These are phyloP conservation scores for Kockiozyma suomiensis DNA, from an alignment of 805 yeast species.

Conservation along the genomic window DNA sequence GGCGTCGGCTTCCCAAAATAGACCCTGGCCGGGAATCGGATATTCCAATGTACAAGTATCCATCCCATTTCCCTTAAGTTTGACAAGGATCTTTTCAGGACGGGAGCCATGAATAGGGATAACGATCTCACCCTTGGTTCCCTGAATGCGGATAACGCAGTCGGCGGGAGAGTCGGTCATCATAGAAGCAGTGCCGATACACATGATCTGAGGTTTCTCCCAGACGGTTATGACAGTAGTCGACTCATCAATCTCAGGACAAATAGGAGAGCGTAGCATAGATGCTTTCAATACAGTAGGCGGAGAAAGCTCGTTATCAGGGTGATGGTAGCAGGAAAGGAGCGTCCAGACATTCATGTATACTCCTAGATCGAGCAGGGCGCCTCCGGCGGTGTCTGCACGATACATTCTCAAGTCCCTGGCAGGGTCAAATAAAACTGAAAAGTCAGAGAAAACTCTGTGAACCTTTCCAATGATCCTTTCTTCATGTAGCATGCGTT, in stretches of 20 bases:
- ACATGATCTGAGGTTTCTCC: conserved; percentile 13
- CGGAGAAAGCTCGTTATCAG: conserved; percentile 5
- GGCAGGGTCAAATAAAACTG: conserved; percentile 39
- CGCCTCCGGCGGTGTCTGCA: conserved; percentile 59
- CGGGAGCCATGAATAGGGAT: conserved; percentile 21
- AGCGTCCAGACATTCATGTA: conserved; percentile 51
- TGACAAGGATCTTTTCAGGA: conserved; percentile 17
- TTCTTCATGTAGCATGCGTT: conserved; percentile 46
- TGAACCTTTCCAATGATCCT: conserved; percentile 51
- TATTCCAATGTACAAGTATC: background rate
- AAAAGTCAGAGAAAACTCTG: conserved; percentile 51
- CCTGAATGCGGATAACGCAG: conserved; percentile 25
- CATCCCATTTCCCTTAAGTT: conserved; percentile 1
- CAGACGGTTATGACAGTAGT: conserved; percentile 18
- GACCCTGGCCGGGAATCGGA: conserved; percentile 46
- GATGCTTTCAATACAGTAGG: conserved; percentile 15
- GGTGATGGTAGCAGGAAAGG: conserved; percentile 29
- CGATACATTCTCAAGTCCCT: conserved; percentile 47
- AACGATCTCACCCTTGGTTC: conserved; percentile 20
- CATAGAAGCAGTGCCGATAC: conserved; percentile 19
- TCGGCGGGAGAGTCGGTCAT: conserved; percentile 15
- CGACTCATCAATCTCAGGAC: conserved; percentile 15
- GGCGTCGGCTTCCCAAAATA: conserved; percentile 60
- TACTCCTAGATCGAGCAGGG: conserved; percentile 58
- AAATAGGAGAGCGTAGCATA: background rate